Base-by-base conservation (phyloP, 768 basidiomycete species). In the Boletus insuetus region DNA sequence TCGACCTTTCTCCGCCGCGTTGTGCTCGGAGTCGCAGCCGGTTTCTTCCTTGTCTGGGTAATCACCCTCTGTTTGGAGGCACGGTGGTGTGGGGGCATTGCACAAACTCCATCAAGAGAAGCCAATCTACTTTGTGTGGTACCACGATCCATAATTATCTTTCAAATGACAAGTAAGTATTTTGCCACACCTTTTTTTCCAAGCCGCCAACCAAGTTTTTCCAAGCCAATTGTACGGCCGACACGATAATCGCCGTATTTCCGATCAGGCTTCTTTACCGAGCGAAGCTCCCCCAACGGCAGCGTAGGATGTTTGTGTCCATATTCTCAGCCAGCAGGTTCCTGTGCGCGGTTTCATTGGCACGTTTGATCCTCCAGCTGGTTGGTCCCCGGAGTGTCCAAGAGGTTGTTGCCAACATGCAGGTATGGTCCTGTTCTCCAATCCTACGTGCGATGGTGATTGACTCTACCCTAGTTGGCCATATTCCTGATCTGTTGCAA, bases 221-320 rank as follows among this genome's bases (percentile, higher is more conserved):
- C 1, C 35, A 16, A 37, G 35, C 16, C 16, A 37, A 37, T 37
- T 64, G 55, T 32, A 6, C 20, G 6, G 32, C 50, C 6, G 62
- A 61, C 16, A 24, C 31, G 10, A n/a, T 11, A 0, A 47, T 43
- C 1, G 17, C 58, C 8, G 10, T 24, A 6, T 37, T 61, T 6
- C 47, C 59, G 0, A 22, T 64, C 31, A 61, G 61, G 31, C 47
- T 64, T 11, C 56, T 64, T 34, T 56, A 59, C 63, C 45, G 40
- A 19, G 38, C 61, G 26, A 55, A 42, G 10, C 63, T 64, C 45
- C 59, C 63, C 13, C 24, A 6, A 34, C 19, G 54, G 39, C 59
- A 61, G 22, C 63, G 50, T 38, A 51, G 46, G 31, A 64, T 64
- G 63, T 46, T 58, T 26, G n/a, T 64, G 16, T 53, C 32, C 31